Evolutionary conservation across 306 rosid genomes (phyloP).

Genomic region (Myrica gale): DNA sequence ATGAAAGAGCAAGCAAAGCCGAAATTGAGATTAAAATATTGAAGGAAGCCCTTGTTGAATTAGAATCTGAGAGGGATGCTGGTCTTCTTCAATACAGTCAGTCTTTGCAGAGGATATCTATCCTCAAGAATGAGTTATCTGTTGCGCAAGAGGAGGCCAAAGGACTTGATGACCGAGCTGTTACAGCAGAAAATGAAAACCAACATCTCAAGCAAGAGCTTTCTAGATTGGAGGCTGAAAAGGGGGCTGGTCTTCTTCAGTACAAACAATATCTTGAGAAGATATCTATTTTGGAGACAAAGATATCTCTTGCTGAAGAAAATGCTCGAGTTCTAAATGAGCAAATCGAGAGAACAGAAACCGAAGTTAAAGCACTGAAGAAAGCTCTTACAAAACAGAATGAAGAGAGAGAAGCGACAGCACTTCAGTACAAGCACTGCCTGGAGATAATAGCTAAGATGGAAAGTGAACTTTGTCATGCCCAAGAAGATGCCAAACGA

Average conservation of each 20-base stretch:
- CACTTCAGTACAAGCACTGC: conserved; percentile 59
- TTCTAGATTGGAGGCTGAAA: conserved; percentile 61
- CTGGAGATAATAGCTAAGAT: conserved; percentile 58
- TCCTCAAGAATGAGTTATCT: conserved; percentile 53
- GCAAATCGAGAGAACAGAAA: conserved; percentile 56
- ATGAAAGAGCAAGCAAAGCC: conserved; percentile 80
- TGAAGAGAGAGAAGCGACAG: conserved; percentile 66
- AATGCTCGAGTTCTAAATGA: conserved; percentile 58
- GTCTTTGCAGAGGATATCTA: conserved; percentile 68
- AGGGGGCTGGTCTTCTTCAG: conserved; percentile 61
- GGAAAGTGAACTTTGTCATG: conserved; percentile 66
- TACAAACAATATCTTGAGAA: conserved; percentile 59
- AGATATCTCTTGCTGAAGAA: conserved; percentile 65
- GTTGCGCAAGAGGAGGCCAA: conserved; percentile 50
- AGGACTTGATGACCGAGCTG: conserved; percentile 53
- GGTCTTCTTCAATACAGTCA: conserved; percentile 63
- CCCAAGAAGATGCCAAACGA: conserved; percentile 54
- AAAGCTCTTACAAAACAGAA: conserved; percentile 42
- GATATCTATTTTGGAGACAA: conserved; percentile 67
- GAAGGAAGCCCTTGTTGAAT: conserved; percentile 66
- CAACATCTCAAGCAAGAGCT: conserved; percentile 58
- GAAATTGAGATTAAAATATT: conserved; percentile 75
- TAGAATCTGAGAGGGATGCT: conserved; percentile 65
- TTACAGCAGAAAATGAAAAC: conserved; percentile 64
- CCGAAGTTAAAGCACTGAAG: conserved; percentile 59